phyloP scores from a whole-genome alignment of 371 early-diverging fungal genomes.

The Paramicrosporidium saccamoebae region DNA sequence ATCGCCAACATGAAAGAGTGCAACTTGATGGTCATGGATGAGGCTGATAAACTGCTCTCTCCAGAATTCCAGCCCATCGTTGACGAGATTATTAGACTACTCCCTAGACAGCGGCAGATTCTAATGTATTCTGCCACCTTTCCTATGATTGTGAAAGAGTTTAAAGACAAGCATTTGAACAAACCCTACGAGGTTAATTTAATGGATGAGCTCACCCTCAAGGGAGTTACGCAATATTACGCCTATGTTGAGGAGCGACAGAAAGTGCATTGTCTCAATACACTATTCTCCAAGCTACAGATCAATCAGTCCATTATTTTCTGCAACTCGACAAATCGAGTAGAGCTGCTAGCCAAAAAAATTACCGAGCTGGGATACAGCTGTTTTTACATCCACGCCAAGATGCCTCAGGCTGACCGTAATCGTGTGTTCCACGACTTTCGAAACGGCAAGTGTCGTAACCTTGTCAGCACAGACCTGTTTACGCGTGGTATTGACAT shows the following conservation, averaged over 20 bases:
- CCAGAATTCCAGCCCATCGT: conserved; percentile 87
- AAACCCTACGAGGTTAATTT: conserved; percentile 91
- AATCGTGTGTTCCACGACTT: conserved; percentile 96
- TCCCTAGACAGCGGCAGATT: conserved; percentile 62
- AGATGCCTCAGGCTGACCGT: conserved; percentile 86
- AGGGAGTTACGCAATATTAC: conserved; percentile 93
- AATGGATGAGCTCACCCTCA: conserved; percentile 91
- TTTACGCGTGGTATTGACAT: conserved; percentile 97
- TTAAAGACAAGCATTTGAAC: conserved; percentile 67
- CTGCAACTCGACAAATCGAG: conserved; percentile 89
- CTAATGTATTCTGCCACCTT: conserved; percentile 93
- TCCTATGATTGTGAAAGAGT: conserved; percentile 73
- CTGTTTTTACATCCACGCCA: conserved; percentile 89
- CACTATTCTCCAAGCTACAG: conserved; percentile 86
- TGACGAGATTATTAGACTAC: conserved; percentile 50
- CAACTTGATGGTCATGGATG: conserved; percentile 81
- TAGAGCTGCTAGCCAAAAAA: conserved; percentile 83
- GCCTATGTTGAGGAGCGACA: conserved; percentile 90
- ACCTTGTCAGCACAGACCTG: conserved; percentile 84
- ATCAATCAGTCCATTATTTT: conserved; percentile 98
- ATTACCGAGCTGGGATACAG: conserved; percentile 94
- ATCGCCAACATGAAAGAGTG: conserved; percentile 58
- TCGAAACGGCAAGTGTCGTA: conserved; percentile 73
- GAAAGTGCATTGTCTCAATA: conserved; percentile 90
- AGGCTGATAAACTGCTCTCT: conserved; percentile 88